Base-by-base conservation (phyloP, 2,329 filamentous ascomycete species). In the Pyrenophora teres region DNA sequence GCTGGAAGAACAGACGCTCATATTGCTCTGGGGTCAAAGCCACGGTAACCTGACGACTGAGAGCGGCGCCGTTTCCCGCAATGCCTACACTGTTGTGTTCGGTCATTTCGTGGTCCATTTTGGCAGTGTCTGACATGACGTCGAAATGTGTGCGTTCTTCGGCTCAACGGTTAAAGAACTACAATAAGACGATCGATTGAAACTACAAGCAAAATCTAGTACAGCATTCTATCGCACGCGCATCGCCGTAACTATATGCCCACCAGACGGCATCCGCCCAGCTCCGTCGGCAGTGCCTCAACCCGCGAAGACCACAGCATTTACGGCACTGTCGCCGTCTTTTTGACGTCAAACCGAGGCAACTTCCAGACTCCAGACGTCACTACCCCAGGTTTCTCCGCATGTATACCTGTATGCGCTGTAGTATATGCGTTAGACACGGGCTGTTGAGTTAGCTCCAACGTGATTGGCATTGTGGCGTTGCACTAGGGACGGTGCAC, bases 1-100 rank as follows among this genome's bases (percentile, higher is more conserved):
- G 61, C 31, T 64, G 61, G 50, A 64, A 64, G 46, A 64, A 64
- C n/a, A 64, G 48, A 13, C 61, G 57, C 43, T 64, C 61, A 10
- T 64, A 64, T 39, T 64, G 61, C 35, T 64, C 61, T 1, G 61
- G 46, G 19, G 55, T 59, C 30, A 62, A 40, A 10, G 54, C 50
- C 2, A 64, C 61, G 3, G 61, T 64, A 0, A 64, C 55, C 37
- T 64, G 61, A 33, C 61, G 59, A 21, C 52, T 60, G n/a, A 64
- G 47, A 12, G 44, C 42, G 16, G 49, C 23, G 16, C 55, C 52
- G 16, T 55, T 56, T 8, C 44, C 43, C 9, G 43, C 31, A 7
- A 55, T 39, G 15, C 38, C 48, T 8, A 54, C 16, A 2, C 57
- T 53, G 3, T 54, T 59, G 30, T 60, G 48, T 23, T 64, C 59